phyloP scores from a whole-genome alignment of 192 early-diverging fungal species.

The Cladochytrium replicatum region DNA sequence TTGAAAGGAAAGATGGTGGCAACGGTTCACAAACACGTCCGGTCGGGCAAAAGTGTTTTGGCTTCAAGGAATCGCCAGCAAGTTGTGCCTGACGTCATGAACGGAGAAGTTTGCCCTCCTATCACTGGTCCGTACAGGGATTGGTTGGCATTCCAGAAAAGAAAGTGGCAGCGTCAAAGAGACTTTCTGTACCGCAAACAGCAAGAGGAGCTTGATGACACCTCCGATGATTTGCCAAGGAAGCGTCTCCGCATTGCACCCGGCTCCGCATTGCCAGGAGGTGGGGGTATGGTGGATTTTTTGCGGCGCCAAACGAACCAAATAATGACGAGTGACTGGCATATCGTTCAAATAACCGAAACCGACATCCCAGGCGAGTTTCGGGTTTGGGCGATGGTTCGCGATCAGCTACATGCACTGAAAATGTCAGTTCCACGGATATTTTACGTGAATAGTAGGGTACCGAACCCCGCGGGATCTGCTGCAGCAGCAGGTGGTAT shows the following conservation, averaged over 20 bases:
- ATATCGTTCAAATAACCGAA: constrained; percentile 75
- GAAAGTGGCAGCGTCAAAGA: constrained; percentile 13
- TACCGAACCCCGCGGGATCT: constrained; percentile 37
- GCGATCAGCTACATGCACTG: constrained; percentile 58
- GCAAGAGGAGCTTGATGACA: too few species aligned
- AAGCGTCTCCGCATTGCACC: too few species aligned
- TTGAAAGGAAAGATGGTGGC: constrained; percentile 8
- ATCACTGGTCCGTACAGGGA: constrained; percentile 1
- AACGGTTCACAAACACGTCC: constrained; percentile 19
- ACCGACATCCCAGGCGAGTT: constrained; percentile 82
- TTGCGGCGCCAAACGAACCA: constrained; percentile 59
- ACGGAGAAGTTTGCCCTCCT: too few species aligned
- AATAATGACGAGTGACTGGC: constrained; percentile 61
- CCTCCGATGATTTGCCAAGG: too few species aligned
- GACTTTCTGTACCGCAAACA: too few species aligned
- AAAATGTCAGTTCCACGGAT: constrained; percentile 67
- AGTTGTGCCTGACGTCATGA: too few species aligned
- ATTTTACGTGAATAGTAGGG: constrained; percentile 74
- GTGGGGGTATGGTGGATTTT: constrained; percentile 38
- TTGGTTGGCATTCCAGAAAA: constrained; percentile 18
- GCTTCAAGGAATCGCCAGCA: too few species aligned
- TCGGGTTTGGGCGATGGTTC: constrained; percentile 71
- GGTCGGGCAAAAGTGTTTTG: constrained; percentile 13
- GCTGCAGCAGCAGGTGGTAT: constrained; percentile 13
- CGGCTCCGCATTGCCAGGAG: constrained; percentile 5